Conservation (phyloP, 2,329 filamentous ascomycete species). For the Helminthosporium solani region DNA sequence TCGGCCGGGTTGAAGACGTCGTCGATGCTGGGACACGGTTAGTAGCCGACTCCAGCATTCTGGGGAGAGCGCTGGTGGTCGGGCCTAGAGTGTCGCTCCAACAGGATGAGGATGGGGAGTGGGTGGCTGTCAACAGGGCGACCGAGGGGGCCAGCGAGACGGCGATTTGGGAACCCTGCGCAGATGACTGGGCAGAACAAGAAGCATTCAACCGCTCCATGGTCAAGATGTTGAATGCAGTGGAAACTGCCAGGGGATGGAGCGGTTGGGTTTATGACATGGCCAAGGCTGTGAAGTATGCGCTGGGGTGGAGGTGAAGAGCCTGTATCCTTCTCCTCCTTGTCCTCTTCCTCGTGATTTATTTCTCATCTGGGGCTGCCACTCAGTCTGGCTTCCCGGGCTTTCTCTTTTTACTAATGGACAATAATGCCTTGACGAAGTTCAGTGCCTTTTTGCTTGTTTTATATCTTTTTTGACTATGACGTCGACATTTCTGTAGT, state of each 20-base stretch:
- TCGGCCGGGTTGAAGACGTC: constrained; percentile 59
- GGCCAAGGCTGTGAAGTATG: constrained; percentile 21
- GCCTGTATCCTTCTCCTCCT: not conserved
- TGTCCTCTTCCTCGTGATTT: too few relatives aligned
- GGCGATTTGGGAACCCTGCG: constrained; percentile 63
- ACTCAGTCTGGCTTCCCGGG: too few relatives aligned
- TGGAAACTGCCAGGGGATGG: constrained; percentile 56
- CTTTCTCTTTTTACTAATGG: too few relatives aligned
- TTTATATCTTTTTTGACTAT: too few relatives aligned
- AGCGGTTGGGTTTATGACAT: constrained; percentile 50
- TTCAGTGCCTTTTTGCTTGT: too few relatives aligned
- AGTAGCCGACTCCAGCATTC: constrained; percentile 58
- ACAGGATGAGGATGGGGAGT: constrained; percentile 41
- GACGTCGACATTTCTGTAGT: too few relatives aligned
- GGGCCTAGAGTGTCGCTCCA: constrained; percentile 57
- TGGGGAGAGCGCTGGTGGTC: constrained; percentile 59
- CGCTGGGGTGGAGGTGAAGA: not conserved
- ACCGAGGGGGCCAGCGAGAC: constrained; percentile 39
- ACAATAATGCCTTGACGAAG: too few relatives aligned
- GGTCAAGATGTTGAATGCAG: constrained; percentile 55
- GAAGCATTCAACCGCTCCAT: constrained; percentile 59
- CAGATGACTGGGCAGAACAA: constrained; percentile 57
- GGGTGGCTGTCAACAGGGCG: constrained; percentile 27
- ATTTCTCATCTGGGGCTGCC: too few relatives aligned
- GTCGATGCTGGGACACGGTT: constrained; percentile 64